phyloP scores from a whole-genome alignment of 495 filamentous ascomycete genomes.

The Talaromyces nanjingensis region DNA sequence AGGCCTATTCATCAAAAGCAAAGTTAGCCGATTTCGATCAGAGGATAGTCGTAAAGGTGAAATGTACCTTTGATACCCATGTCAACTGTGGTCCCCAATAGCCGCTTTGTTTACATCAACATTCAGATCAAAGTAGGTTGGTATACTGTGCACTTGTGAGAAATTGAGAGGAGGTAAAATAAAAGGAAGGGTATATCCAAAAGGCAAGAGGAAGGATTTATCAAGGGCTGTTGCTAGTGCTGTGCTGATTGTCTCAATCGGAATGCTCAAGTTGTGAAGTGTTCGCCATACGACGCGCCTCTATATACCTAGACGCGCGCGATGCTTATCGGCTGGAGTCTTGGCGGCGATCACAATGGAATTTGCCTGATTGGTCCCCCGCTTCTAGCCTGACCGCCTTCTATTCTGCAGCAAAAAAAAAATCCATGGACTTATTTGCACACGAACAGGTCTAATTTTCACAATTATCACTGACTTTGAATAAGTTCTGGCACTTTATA shows the following conservation, averaged over 20 bases:
- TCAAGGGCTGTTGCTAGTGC: not conserved
- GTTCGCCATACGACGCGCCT: slow-evolving; percentile 15
- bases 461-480: not conserved
- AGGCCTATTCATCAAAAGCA: slow-evolving; percentile 50
- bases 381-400: slow-evolving; percentile 14
- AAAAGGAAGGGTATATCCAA: not conserved
- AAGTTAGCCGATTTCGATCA: not conserved
- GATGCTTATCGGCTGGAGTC: not conserved
- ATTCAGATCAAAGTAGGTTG: not conserved
- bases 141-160: not conserved
- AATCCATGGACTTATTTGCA: not conserved
- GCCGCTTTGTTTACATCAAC: slow-evolving; percentile 20
- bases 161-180: not conserved
- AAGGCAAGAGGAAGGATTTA: not conserved
- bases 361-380: slow-evolving; percentile 19
- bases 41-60: not conserved
- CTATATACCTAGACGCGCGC: not conserved
- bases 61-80: slow-evolving; percentile 68
- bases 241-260: slow-evolving; percentile 9
- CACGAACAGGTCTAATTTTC: not conserved
- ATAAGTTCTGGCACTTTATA: not conserved
- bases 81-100: slow-evolving; percentile 24
- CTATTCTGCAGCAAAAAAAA: slow-evolving; percentile 20
- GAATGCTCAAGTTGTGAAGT: slow-evolving; percentile 17
- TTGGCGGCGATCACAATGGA: not conserved